Evolutionary conservation across 176 grass and related monocot species (phyloP).

Genomic region (Thinopyrum elongatum): DNA sequence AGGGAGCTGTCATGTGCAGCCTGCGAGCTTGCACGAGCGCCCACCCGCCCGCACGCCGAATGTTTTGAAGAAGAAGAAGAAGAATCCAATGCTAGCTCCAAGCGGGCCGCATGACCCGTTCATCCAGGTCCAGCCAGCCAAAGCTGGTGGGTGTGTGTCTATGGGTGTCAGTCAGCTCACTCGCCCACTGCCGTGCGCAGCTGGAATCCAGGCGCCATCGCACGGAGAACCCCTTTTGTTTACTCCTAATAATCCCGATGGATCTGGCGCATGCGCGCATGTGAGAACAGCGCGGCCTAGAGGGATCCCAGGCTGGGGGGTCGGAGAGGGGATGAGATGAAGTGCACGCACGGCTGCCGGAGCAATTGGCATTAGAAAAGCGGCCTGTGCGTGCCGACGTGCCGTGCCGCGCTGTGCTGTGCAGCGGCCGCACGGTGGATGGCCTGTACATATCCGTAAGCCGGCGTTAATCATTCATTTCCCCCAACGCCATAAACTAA

Average conservation of each 20-base stretch:
- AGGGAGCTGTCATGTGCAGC: no score
- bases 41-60: not conserved
- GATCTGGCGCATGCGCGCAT: conserved; percentile 1
- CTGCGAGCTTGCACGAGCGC: conserved; percentile 13
- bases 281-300: not conserved
- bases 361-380: not conserved
- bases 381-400: not conserved
- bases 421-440: no score
- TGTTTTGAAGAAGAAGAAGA: conserved; percentile 41
- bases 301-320: not conserved
- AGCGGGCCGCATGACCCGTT: not conserved
- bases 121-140: not conserved
- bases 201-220: conserved; percentile 20
- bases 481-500: not conserved
- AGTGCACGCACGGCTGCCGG: not conserved
- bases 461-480: not conserved
- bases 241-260: not conserved
- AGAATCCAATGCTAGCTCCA: conserved; percentile 42
- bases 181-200: not conserved
- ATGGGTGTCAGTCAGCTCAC: conserved; percentile 6
- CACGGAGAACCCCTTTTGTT: not conserved
- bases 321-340: not conserved
- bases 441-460: not conserved
- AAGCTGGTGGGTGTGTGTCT: not conserved
- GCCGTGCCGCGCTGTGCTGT: not conserved